Evolutionary conservation across 768 basidiomycete genomes (phyloP), one percentile per base, ranked within the genome.

Genomic region (Candolleomyces efflorescens): DNA sequence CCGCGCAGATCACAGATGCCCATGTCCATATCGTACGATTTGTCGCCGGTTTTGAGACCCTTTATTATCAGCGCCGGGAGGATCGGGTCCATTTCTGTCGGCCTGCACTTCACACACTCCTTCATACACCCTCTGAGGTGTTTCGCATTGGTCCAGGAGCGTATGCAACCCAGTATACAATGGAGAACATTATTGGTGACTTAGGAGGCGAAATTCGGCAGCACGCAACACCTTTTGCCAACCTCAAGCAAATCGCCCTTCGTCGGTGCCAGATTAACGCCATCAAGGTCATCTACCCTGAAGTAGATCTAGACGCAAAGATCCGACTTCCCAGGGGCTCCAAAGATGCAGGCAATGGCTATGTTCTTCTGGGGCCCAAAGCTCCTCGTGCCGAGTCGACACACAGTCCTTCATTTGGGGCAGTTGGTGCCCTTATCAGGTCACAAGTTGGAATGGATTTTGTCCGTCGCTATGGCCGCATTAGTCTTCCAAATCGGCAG

Each of bases 171-270:
- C 47, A 18, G 55, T 53, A 10, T 67, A 74, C 20, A 72, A 65
- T 61, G 72, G 76, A 62, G 26, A 53, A 62, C 0, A 62, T 60
- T 0, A 73, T 73, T 59, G 70, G 71, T 13, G 59, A 69, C 54
- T 60, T 76, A 2, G 65, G 61, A 9, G 53, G 61, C 22, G 67
- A 73, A 52, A 67, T 71, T 18, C 53, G 58, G 9, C 69, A 68
- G 43, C 66, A 60, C 9, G 68, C 68, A 11, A 67, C 67, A 24
- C 68, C 68, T 9, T 74, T 60, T 56, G 55, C 53, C 12, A 72
- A 72, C 58, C 60, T 73, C 10, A 60, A 56, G 7, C 50, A 68
- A 45, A 54, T 55, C 45, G 66, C 56, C 1, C 38, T 70, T 0
- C 60, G 38, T 9, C 60, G 55, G 13, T 60, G 47, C 37, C 65